Conservation (phyloP, 495 filamentous ascomycete genomes). For the Aspergillus bridgeri region DNA sequence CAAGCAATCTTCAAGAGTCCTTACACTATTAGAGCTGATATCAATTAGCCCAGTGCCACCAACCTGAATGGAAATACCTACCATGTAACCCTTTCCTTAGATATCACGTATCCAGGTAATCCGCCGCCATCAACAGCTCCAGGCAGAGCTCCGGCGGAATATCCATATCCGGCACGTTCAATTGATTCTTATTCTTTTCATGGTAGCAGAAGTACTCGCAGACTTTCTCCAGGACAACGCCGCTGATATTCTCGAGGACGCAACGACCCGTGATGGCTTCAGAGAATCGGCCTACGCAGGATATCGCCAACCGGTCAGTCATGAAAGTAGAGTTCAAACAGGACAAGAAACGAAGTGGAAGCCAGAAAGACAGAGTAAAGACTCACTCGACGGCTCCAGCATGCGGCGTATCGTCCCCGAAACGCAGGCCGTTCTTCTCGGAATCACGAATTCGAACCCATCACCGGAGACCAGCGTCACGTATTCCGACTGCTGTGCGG, state of each 20-base stretch:
- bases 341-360: not conserved
- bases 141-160: slow-evolving; percentile 71
- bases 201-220: slow-evolving; percentile 90
- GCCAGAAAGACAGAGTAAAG: slow-evolving; percentile 6
- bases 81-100: not conserved
- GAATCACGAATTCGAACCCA: slow-evolving; percentile 83
- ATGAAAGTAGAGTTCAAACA: no score
- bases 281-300: slow-evolving; percentile 57
- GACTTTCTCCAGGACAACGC: slow-evolving; percentile 80
- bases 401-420: slow-evolving; percentile 79
- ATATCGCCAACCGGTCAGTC: no score
- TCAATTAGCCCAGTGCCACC: slow-evolving; percentile 4
- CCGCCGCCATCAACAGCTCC: slow-evolving; percentile 77
- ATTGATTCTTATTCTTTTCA: slow-evolving; percentile 70
- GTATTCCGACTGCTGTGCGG: slow-evolving; percentile 42
- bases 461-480: slow-evolving; percentile 86
- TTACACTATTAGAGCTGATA: not conserved
- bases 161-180: slow-evolving; percentile 89
- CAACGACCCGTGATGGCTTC: slow-evolving; percentile 67
- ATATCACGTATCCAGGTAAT: slow-evolving; percentile 61
- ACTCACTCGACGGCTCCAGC: slow-evolving; percentile 74
- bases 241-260: slow-evolving; percentile 71
- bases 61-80: no score
- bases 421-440: slow-evolving; percentile 68
- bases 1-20: not conserved